Base-by-base conservation (phyloP, 2,329 filamentous ascomycete genomes). In the Passalora sequoiae region DNA sequence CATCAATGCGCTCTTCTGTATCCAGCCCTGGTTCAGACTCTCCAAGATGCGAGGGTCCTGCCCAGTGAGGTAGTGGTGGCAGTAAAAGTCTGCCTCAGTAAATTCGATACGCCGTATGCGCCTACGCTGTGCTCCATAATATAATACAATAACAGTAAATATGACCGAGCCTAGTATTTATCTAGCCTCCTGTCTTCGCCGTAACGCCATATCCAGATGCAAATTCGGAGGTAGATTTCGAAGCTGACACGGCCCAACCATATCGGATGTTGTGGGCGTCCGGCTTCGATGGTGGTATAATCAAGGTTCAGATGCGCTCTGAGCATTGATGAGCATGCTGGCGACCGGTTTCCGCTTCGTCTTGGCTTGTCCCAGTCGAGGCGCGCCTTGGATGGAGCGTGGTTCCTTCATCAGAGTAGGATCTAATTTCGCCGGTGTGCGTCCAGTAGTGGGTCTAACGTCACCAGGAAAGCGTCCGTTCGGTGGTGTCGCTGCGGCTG, bases 351-450 rank as follows among this genome's bases (percentile, higher is more conserved):
- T 75, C 25, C 72, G 62, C 42, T 68, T 68, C 17, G 71, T 69
- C 53, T 71, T 68, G n/a, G 64, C 64, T 47, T 66, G 64, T 39
- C 73, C 72, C 12, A 79, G 70, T 45, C 77, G 68, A 20, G 89
- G 89, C n/a, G 89, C 81, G 25, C 89, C 89, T 63, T 94, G 88
- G 28, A 95, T 91, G 50, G 86, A 81, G 45, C 89, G 78, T 21
- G 89, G 89, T 66, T 96, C 89, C 63, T 88, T 87, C 88, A 97
- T 95, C 35, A 96, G 72, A 10, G 81, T 78, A 3, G 83, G 77
- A 58, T 98, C 92, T 7, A 98, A 75, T 60, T 86, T 89, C 6
- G 86, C 81, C 4, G 92, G 92, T 27, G 86, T 81, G 54, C 80
- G 69, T 9, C 59, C 79, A 80, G 41, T 80, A 7, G 49, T 46